Conservation (phyloP, 2,329 filamentous ascomycete species). For the Sarocladium kiliense region DNA sequence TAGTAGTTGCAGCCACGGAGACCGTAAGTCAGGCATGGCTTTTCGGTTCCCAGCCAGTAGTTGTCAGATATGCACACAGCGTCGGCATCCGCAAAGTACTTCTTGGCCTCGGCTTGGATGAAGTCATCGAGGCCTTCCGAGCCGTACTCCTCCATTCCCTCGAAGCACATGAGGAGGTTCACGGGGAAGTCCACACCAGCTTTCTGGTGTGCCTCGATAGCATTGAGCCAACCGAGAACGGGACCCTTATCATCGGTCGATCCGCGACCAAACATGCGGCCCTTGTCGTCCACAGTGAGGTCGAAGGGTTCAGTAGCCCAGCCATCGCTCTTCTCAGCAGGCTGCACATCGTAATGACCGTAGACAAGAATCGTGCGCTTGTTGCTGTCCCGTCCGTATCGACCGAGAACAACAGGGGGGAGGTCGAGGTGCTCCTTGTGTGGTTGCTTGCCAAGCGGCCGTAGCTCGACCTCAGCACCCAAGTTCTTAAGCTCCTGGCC, state of each 20-base stretch:
- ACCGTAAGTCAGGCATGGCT: slow-evolving; percentile 96
- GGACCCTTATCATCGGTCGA: slow-evolving; percentile 98
- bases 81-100: slow-evolving; percentile 92
- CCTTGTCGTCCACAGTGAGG: slow-evolving; percentile 81
- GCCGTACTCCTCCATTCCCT: slow-evolving; percentile 99
- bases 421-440: slow-evolving; percentile 86
- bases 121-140: slow-evolving; percentile 95
- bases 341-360: slow-evolving; percentile 98
- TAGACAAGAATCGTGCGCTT: slow-evolving; percentile 97
- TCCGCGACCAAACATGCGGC: slow-evolving; percentile 92
- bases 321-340: slow-evolving; percentile 85
- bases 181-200: slow-evolving; percentile 92
- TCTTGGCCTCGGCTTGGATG: slow-evolving; percentile 84
- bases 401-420: slow-evolving; percentile 84
- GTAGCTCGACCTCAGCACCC: slow-evolving; percentile 82
- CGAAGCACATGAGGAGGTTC: slow-evolving; percentile 98
- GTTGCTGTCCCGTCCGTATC: slow-evolving; percentile 86
- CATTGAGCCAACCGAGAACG: slow-evolving; percentile 94
- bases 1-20: slow-evolving; percentile 98
- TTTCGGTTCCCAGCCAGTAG: slow-evolving; percentile 99
- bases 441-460: slow-evolving; percentile 85
- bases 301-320: slow-evolving; percentile 96
- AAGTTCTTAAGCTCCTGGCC: slow-evolving; percentile 75
- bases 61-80: slow-evolving; percentile 99
- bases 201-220: slow-evolving; percentile 96